Evolutionary conservation across 805 yeast species (phyloP).

Genomic region (Teunomyces funiuensis): DNA sequence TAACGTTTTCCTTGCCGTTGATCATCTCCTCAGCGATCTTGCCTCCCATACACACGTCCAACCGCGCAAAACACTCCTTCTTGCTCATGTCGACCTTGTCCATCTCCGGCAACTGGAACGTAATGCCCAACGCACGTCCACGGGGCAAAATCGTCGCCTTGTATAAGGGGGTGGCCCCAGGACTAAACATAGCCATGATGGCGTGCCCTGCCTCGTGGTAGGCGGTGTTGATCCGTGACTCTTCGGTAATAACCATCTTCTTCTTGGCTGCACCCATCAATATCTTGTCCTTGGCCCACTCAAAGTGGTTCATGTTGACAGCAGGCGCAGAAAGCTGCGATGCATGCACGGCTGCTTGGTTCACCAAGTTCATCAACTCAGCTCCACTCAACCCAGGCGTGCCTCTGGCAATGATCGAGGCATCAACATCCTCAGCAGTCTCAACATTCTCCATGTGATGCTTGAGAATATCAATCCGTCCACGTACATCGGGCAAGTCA

Average conservation of each 20-base stretch:
- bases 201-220: conserved; percentile 99
- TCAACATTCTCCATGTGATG: conserved; percentile 93
- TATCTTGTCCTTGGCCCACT: conserved; percentile 99
- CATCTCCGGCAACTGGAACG: conserved; percentile 97
- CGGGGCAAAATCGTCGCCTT: conserved; percentile 97
- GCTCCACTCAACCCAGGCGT: conserved; percentile 99
- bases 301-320: conserved; percentile 89
- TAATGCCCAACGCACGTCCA: conserved; percentile 94
- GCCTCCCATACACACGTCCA: conserved; percentile 99
- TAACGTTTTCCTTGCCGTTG: conserved; percentile 88
- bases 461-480: conserved; percentile 86
- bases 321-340: conserved; percentile 88
- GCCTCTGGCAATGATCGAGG: conserved; percentile 89
- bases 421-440: conserved; percentile 79
- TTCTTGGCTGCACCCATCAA: conserved; percentile 97
- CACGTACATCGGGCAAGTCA: conserved; percentile 96
- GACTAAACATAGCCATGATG: conserved; percentile 91
- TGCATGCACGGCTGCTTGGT: conserved; percentile 97
- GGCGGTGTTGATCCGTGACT: conserved; percentile 89
- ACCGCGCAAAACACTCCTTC: conserved; percentile 82
- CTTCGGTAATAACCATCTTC: conserved; percentile 97
- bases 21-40: conserved; percentile 93
- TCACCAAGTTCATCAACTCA: conserved; percentile 89
- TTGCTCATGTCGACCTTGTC: conserved; percentile 93
- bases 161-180: conserved; percentile 92